A percentile compares a stretch with the other conserved stretches of the same genome.
phyloP scores from a whole-genome alignment of 2,329 filamentous ascomycete species.

The Ascochyta koolunga region DNA sequence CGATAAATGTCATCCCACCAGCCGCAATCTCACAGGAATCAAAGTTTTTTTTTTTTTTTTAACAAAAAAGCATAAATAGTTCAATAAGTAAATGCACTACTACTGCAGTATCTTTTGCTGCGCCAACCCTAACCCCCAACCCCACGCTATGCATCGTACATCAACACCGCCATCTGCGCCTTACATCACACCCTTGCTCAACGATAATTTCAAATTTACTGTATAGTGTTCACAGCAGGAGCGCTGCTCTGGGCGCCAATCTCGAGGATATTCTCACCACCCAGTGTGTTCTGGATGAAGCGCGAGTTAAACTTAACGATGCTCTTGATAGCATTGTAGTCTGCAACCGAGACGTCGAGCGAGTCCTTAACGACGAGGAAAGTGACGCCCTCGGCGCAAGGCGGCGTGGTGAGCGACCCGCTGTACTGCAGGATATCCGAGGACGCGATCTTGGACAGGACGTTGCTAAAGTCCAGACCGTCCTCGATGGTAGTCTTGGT shows the following conservation, averaged over 20 bases:
- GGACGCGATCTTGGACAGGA: constrained; percentile 48
- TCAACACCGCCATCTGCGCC: background rate
- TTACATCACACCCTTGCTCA: background rate
- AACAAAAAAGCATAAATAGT: background rate
- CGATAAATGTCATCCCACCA: background rate
- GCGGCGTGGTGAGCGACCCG: constrained; percentile 68
- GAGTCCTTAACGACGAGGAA: constrained; percentile 60
- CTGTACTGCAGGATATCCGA: constrained; percentile 58
- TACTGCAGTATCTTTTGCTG: background rate
- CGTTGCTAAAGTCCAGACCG: constrained; percentile 53
- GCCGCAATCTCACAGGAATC: background rate
- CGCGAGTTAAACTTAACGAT: constrained; percentile 63
- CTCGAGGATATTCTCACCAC: constrained; percentile 52
- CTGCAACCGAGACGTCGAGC: constrained; percentile 55
- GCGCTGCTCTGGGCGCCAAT: constrained; percentile 24
- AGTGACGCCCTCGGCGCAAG: constrained; percentile 63
- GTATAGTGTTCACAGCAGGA: background rate
- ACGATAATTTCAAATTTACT: background rate
- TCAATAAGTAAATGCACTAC: background rate
- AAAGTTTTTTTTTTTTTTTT: too few species aligned
- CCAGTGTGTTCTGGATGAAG: constrained; percentile 59
- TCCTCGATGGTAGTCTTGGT: constrained; percentile 35
- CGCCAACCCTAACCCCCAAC: background rate
- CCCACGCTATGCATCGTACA: background rate
- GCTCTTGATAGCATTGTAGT: constrained; percentile 59